These are phyloP conservation scores for Vinca major DNA, from an alignment of 305 asterid genomes.

Conservation along the genomic window DNA sequence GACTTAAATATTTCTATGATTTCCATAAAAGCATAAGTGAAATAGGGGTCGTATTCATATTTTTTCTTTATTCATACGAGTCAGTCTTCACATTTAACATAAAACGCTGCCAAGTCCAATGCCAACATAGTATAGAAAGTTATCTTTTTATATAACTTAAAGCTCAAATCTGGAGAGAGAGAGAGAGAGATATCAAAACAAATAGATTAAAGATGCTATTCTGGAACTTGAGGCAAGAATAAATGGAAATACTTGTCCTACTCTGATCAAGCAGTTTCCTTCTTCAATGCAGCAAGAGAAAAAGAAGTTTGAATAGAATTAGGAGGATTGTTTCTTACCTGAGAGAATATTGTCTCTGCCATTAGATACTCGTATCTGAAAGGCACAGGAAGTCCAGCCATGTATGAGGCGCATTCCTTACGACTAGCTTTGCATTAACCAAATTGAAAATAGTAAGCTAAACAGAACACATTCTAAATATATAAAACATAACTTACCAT, in stretches of 20 bases:
- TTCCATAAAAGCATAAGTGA: not conserved
- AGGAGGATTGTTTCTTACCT: constrained; percentile 38
- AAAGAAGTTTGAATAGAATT: too few relatives aligned
- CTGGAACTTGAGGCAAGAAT: not conserved
- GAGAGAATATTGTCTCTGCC: constrained; percentile 99
- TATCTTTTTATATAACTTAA: not conserved
- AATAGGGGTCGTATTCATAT: not conserved
- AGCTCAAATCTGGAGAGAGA: not conserved
- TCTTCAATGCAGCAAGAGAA: not conserved
- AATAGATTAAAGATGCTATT: not conserved
- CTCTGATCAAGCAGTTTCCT: not conserved
- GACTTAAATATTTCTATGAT: not conserved
- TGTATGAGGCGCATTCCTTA: constrained; percentile 94
- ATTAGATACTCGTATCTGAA: constrained; percentile 95
- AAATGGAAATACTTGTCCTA: not conserved
- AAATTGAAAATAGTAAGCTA: constrained; percentile 34
- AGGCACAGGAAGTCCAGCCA: constrained; percentile 98
- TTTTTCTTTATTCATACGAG: not conserved
- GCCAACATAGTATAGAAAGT: not conserved
- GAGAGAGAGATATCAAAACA: not conserved
- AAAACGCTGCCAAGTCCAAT: not conserved
- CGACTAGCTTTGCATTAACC: constrained; percentile 98
- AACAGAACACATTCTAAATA: constrained; percentile 9
- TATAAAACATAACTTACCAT: too few relatives aligned
- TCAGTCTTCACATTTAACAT: not conserved